These are phyloP conservation scores for Hibiscus tridactylites DNA, from an alignment of 345 rosid species.

Conservation along the genomic window DNA sequence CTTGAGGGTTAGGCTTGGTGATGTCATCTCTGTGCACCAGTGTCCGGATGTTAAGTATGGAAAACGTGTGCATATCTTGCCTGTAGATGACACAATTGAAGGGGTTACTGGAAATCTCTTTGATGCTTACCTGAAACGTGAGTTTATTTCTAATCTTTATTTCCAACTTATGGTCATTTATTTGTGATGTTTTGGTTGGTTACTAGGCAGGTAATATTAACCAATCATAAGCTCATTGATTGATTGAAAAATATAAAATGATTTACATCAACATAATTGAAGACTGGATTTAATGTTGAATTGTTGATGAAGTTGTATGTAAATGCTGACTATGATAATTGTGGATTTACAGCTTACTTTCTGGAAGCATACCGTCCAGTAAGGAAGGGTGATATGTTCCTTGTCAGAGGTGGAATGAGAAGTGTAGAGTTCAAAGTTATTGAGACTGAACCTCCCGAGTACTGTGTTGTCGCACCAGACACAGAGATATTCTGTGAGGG, in stretches of 20 bases:
- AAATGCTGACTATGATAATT: conserved; percentile 15
- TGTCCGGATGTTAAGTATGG: conserved; percentile 94
- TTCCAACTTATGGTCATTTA: neutral
- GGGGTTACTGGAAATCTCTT: conserved; percentile 91
- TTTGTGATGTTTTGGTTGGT: neutral
- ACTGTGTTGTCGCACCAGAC: conserved; percentile 95
- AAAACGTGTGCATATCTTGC: conserved; percentile 87
- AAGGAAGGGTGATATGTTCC: conserved; percentile 91
- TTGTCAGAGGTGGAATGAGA: conserved; percentile 97
- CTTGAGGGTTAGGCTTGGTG: conserved; percentile 88
- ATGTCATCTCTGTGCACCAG: conserved; percentile 80
- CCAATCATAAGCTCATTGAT: too few relatives aligned
- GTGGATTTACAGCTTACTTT: conserved; percentile 63
- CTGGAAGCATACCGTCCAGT: conserved; percentile 89
- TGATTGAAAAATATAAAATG: too few relatives aligned
- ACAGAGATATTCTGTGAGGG: conserved; percentile 98
- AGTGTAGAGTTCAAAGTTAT: conserved; percentile 86
- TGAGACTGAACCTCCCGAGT: conserved; percentile 82
- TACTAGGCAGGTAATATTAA: neutral
- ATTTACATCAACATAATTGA: neutral
- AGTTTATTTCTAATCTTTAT: conserved; percentile 20
- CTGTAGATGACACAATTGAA: conserved; percentile 83
- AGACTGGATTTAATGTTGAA: neutral
- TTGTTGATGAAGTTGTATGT: neutral
- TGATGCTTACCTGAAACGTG: conserved; percentile 85